Evolutionary conservation across 208 protist genomes (phyloP).

Genomic region (Trypanosoma brucei): DNA sequence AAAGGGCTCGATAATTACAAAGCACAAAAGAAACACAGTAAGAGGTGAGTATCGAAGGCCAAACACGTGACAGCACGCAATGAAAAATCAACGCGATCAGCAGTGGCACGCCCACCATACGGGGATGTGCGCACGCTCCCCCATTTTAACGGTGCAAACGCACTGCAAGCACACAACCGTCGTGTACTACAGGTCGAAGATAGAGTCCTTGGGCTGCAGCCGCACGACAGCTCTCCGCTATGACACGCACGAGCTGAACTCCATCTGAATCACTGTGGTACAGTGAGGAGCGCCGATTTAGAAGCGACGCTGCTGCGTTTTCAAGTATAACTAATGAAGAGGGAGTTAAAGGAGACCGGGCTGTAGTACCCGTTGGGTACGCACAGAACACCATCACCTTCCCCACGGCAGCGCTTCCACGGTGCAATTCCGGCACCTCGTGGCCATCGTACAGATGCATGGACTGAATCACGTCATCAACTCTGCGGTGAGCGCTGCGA

Average conservation of each 20-base stretch:
- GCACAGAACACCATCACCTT: conserved; percentile 44
- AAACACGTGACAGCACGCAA: too few relatives aligned
- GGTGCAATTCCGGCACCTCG: conserved; percentile 66
- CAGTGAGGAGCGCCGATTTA: conserved; percentile 26
- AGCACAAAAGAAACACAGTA: too few relatives aligned
- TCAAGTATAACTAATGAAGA: conserved; percentile 25
- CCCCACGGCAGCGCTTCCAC: conserved; percentile 53
- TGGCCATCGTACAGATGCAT: conserved; percentile 84
- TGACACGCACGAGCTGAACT: conserved; percentile 45
- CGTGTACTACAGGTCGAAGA: conserved; percentile 40
- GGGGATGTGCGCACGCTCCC: too few relatives aligned
- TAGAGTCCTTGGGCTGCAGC: conserved; percentile 6
- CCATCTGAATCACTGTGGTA: conserved; percentile 56
- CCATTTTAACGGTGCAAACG: conserved; percentile 1
- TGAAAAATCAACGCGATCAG: too few relatives aligned
- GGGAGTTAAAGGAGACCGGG: not conserved
- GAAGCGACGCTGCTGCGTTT: conserved; percentile 36
- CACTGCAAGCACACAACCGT: conserved; percentile 32
- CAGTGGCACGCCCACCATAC: too few relatives aligned
- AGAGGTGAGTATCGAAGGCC: too few relatives aligned
- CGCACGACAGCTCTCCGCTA: conserved; percentile 34
- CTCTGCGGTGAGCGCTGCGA: conserved; percentile 20
- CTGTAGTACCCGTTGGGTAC: conserved; percentile 17
- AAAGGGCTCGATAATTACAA: too few relatives aligned
- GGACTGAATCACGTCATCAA: conserved; percentile 55